These are phyloP conservation scores for Rhynchosporium secalis DNA, from an alignment of 2,329 filamentous ascomycete genomes.

Conservation along the genomic window DNA sequence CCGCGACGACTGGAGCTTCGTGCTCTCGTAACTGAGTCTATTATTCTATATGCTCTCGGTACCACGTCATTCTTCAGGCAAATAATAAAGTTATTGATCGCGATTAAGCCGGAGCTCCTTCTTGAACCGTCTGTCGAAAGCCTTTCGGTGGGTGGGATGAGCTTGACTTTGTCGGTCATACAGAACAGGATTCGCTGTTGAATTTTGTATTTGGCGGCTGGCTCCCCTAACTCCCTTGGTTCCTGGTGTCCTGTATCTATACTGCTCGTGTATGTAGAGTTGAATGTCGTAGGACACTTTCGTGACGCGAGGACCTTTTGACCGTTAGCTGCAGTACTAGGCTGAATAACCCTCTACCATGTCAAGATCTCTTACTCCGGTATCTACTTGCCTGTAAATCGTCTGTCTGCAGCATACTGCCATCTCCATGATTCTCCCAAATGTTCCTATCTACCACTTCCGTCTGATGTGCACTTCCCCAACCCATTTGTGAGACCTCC, in stretches of 20 bases:
- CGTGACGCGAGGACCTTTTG: not conserved
- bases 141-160: slow-evolving; percentile 78
- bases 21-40: slow-evolving; percentile 60
- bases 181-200: slow-evolving; percentile 26
- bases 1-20: slow-evolving; percentile 39
- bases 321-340: no score
- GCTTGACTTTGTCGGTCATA: slow-evolving; percentile 79
- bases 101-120: slow-evolving; percentile 99
- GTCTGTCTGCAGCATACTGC: not conserved
- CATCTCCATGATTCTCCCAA: not conserved
- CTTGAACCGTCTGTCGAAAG: slow-evolving; percentile 80
- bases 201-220: not conserved
- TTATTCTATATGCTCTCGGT: slow-evolving; percentile 74
- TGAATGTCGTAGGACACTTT: not conserved
- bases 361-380: not conserved
- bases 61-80: slow-evolving; percentile 72
- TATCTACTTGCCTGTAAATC: not conserved
- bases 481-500: not conserved
- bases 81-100: slow-evolving; percentile 70
- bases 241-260: not conserved
- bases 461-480: not conserved
- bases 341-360: not conserved
- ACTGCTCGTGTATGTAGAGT: not conserved
- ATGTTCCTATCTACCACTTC: not conserved
- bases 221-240: not conserved